phyloP scores from a whole-genome alignment of 768 basidiomycete genomes.

The Boletus rubescentipes region DNA sequence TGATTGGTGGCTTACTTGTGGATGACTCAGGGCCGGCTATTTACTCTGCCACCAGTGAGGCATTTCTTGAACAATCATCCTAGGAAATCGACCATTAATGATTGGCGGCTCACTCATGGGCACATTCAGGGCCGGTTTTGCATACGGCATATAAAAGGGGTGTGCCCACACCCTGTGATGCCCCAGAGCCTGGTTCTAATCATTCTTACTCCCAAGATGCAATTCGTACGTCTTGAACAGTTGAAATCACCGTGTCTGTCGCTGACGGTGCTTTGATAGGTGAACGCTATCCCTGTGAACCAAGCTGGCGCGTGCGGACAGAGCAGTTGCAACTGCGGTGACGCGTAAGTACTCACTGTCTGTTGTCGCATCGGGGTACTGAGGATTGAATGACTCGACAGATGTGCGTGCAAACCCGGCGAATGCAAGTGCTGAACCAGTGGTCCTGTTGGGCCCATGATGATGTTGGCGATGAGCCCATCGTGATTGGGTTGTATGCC shows the following conservation, averaged over 20 bases:
- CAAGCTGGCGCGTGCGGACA: neutral
- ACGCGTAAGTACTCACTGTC: neutral
- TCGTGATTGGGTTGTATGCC: too few relatives aligned
- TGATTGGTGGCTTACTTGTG: too few relatives aligned
- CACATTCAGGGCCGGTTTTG: neutral
- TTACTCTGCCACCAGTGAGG: too few relatives aligned
- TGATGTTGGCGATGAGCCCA: too few relatives aligned
- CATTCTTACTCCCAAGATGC: conserved; percentile 6
- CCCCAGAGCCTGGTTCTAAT: neutral
- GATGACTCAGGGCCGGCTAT: too few relatives aligned
- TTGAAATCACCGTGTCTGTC: neutral
- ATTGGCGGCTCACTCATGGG: too few relatives aligned
- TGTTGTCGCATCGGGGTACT: neutral
- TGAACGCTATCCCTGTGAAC: too few relatives aligned
- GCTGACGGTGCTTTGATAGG: neutral
- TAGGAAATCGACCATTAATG: too few relatives aligned
- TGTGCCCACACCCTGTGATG: neutral
- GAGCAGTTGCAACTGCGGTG: conserved; percentile 9
- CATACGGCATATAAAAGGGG: conserved; percentile 10
- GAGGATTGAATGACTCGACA: neutral
- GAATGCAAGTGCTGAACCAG: neutral
- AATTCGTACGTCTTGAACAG: conserved; percentile 9
- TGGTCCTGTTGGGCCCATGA: too few relatives aligned
- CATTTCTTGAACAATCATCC: too few relatives aligned
- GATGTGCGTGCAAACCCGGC: conserved; percentile 15